These are phyloP conservation scores for Zarea fungicola DNA, from an alignment of 2,329 filamentous ascomycete genomes.

Conservation along the genomic window DNA sequence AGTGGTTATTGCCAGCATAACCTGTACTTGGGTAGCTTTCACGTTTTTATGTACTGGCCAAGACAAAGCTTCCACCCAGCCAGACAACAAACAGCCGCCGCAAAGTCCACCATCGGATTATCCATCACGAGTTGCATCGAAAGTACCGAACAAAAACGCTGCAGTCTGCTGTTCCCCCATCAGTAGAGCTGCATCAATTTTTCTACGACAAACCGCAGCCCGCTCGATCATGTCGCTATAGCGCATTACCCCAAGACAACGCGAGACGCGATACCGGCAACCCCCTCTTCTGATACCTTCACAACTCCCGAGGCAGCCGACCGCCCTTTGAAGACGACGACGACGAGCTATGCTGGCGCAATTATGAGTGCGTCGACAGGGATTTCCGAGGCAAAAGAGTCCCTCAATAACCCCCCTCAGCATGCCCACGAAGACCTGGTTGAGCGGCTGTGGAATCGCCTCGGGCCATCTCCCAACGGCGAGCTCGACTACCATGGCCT, in stretches of 20 bases:
- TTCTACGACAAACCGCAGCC: neutral
- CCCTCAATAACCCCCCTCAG: slow-evolving; percentile 71
- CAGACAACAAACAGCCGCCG: too few species aligned
- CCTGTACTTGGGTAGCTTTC: too few species aligned
- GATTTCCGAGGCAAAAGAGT: slow-evolving; percentile 50
- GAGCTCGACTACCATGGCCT: slow-evolving; percentile 80
- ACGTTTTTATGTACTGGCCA: too few species aligned
- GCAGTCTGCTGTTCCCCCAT: neutral
- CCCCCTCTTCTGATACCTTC: slow-evolving; percentile 10
- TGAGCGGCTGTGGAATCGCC: slow-evolving; percentile 74
- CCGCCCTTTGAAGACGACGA: slow-evolving; percentile 6
- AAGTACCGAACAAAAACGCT: neutral
- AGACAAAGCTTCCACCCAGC: too few species aligned
- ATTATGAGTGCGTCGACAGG: slow-evolving; percentile 40
- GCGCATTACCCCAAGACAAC: neutral
- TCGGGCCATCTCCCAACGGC: slow-evolving; percentile 72
- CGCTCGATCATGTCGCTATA: slow-evolving; percentile 12
- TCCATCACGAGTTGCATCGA: slow-evolving; percentile 3
- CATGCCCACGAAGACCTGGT: slow-evolving; percentile 76
- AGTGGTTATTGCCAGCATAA: too few species aligned
- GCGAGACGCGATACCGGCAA: slow-evolving; percentile 9
- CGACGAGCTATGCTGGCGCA: slow-evolving; percentile 31
- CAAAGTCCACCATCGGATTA: too few species aligned
- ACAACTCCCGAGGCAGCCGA: slow-evolving; percentile 3
- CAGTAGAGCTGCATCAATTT: neutral